Percentiles rank a stretch among this genome's conserved stretches.
Conservation (phyloP, 2,329 filamentous ascomycete species). For the Stachybotrys chlorohalonatus region DNA sequence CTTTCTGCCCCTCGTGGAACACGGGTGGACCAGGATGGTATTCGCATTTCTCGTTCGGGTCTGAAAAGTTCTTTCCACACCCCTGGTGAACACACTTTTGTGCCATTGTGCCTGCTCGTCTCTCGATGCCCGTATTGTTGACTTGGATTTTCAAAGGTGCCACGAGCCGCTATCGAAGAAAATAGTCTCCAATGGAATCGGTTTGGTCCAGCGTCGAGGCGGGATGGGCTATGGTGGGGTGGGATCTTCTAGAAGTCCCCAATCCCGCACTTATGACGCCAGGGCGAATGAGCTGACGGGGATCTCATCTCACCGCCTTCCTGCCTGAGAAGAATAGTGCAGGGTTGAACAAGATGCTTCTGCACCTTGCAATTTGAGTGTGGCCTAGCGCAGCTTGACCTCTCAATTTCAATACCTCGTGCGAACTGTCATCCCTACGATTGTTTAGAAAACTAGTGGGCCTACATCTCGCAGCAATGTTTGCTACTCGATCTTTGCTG, state of each 20-base stretch:
- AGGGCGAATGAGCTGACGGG: constrained; percentile 1
- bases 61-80: constrained; percentile 80
- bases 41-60: constrained; percentile 72
- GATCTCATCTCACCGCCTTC: constrained; percentile 23
- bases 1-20: constrained; percentile 98
- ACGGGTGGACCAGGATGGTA: constrained; percentile 92
- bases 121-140: not conserved
- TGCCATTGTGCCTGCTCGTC: constrained; percentile 38
- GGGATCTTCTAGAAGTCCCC: constrained; percentile 31
- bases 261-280: constrained; percentile 13
- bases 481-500: constrained; percentile 37
- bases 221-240: constrained; percentile 15
- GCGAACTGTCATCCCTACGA: too few relatives aligned
- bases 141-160: not conserved
- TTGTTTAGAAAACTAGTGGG: not conserved
- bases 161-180: not conserved
- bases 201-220: not conserved
- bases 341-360: constrained; percentile 10
- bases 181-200: not conserved
- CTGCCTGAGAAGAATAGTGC: constrained; percentile 14
- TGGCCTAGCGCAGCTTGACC: too few relatives aligned
- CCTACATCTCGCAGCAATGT: constrained; percentile 31
- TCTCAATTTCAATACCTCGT: too few relatives aligned
- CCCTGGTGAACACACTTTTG: constrained; percentile 94
- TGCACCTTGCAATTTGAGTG: not conserved